phyloP scores from a whole-genome alignment of 306 rosid genomes.

The Lablab purpureus region DNA sequence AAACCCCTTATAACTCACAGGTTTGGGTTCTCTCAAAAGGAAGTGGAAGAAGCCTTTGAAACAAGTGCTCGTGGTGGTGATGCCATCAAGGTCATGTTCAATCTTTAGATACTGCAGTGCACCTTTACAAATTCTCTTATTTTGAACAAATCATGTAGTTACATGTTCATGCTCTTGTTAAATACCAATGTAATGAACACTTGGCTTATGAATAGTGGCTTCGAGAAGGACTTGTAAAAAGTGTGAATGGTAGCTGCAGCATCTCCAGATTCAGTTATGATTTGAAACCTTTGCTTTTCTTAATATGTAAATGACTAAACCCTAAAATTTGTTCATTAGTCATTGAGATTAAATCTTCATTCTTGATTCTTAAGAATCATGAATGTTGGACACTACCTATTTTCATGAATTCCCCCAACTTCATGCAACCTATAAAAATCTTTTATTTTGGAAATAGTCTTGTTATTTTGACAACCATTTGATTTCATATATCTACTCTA shows the following conservation, averaged over 20 bases:
- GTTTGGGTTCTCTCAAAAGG: slow-evolving; percentile 84
- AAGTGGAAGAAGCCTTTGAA: slow-evolving; percentile 90
- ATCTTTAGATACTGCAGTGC: slow-evolving; percentile 53
- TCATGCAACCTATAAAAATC: no score
- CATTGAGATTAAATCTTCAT: not conserved
- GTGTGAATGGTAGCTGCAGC: slow-evolving; percentile 2
- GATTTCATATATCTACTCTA: no score
- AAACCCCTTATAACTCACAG: slow-evolving; percentile 89
- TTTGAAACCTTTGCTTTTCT: not conserved
- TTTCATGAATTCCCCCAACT: no score
- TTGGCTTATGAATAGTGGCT: slow-evolving; percentile 27
- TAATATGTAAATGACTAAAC: not conserved
- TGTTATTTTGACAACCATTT: no score
- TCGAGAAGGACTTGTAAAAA: slow-evolving; percentile 13
- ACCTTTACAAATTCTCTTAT: slow-evolving; percentile 4
- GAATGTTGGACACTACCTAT: no score
- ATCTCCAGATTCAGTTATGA: slow-evolving; percentile 10
- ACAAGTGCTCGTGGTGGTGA: slow-evolving; percentile 95
- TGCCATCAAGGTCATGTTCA: slow-evolving; percentile 97
- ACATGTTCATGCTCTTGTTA: slow-evolving; percentile 11
- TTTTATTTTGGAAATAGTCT: no score
- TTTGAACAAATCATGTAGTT: not conserved
- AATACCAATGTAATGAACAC: not conserved
- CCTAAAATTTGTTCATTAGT: not conserved
- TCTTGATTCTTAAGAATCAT: no score